A percentile compares a stretch with the other conserved stretches of the same genome.
phyloP scores from a whole-genome alignment of 345 rosid species.

The Erysimum cheiranthoides region DNA sequence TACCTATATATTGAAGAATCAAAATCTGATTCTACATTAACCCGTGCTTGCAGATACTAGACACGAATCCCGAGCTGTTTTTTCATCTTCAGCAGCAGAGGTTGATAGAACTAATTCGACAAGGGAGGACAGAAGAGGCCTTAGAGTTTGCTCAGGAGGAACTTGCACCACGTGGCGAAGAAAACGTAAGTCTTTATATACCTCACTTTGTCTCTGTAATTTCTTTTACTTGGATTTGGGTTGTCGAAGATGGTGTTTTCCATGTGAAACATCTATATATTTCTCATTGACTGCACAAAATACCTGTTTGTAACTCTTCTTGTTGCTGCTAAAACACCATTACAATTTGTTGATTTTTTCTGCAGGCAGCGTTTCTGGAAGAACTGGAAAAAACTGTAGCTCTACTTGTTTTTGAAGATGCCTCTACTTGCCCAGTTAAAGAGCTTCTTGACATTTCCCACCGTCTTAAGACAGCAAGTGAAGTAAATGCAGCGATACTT shows the following conservation, averaged over 20 bases:
- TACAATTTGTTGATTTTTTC: conserved; percentile 7
- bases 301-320: conserved; percentile 2
- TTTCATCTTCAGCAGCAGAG: conserved; percentile 99
- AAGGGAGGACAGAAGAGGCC: conserved; percentile 92
- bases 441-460: conserved; percentile 91
- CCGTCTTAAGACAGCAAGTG: conserved; percentile 94
- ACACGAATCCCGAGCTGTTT: conserved; percentile 92
- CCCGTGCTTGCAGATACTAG: conserved; percentile 64
- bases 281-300: not conserved
- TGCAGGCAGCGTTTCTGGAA: conserved; percentile 83
- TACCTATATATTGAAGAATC: not conserved
- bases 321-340: conserved; percentile 1
- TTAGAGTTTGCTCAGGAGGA: conserved; percentile 99
- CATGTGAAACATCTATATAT: conserved; percentile 1
- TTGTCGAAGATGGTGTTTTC: conserved; percentile 6
- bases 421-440: conserved; percentile 82
- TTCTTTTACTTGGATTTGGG: conserved; percentile 6
- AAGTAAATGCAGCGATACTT: conserved; percentile 96
- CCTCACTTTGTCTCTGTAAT: conserved; percentile 20
- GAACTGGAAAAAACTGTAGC: conserved; percentile 97
- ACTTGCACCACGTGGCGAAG: conserved; percentile 99
- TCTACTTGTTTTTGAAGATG: conserved; percentile 89
- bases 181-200: conserved; percentile 58
- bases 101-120: conserved; percentile 91
- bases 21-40: not conserved